Evolutionary conservation across 352 stramenopile genomes (phyloP), one percentile per base, ranked within the genome.

Genomic region (Phytopythium helicoides): DNA sequence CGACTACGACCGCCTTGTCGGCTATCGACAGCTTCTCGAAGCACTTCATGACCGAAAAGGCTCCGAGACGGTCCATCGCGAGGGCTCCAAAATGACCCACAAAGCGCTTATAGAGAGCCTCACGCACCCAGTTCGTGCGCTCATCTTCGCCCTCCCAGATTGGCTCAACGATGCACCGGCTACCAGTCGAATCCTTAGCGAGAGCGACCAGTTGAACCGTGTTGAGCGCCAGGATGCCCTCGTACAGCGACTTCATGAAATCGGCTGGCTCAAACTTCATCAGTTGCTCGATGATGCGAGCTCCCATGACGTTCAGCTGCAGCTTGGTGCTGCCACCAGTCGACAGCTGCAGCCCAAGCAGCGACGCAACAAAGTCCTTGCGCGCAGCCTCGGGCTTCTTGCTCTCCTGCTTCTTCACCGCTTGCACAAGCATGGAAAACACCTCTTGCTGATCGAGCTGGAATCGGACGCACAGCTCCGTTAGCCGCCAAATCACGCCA

Each of bases 31-130:
- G 56, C 36, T 68, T 70, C 45, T 89, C 75, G 49, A 85, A 93
- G 58, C 83, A 91, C 56, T 93, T 93, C 60, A 93, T 89, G 23
- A 91, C 83, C 21, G 78, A 84, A 48, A 93, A 93, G 16, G 81
- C 78, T 16, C 83, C 78, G 0, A 91, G 73, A 12, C 83, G 83
- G 54, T 93, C 81, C 54, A 86, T 70, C 11, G 81, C 83, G 26
- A 93, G 62, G 11, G 73, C 59, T 23, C 74, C 76, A 42, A 93
- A 93, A 36, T 76, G 80, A 15, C 83, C 80, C 15, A 85, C 65
- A 55, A 89, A 89, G 18, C 76, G 77, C 42, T 80, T 59, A 34
- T 83, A 93, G 14, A 93, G 68, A 25, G 68, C 70, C n/a, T 84
- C 42, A 1, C 68, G 74, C 25, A 88, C 76, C 78, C 78, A 92